These are phyloP conservation scores for Fusarium euwallaceae DNA, from an alignment of 2,329 filamentous ascomycete species.

Conservation along the genomic window DNA sequence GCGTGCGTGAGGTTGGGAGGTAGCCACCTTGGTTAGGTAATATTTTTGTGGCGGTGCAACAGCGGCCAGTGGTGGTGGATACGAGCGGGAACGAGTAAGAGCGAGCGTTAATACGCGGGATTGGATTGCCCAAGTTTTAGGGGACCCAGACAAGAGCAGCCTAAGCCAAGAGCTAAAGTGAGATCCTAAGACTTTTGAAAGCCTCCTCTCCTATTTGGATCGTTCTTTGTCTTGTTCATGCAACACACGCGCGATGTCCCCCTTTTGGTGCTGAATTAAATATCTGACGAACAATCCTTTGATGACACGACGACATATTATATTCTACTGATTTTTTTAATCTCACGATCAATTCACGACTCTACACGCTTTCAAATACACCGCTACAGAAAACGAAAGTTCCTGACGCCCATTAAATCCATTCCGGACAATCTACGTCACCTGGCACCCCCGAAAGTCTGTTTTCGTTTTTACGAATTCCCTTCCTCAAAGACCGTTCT, in stretches of 20 bases:
- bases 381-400: neutral
- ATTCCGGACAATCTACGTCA: constrained; percentile 25
- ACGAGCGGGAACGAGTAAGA: constrained; percentile 8
- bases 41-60: constrained; percentile 15
- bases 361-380: constrained; percentile 9
- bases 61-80: constrained; percentile 1
- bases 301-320: constrained; percentile 32
- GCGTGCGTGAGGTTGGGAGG: neutral
- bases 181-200: constrained; percentile 10
- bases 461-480: constrained; percentile 18
- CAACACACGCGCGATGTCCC: constrained; percentile 12
- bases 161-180: neutral
- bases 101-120: constrained; percentile 29
- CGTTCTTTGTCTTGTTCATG: constrained; percentile 22
- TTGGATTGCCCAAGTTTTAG: neutral
- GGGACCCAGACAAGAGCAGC: neutral
- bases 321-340: constrained; percentile 24
- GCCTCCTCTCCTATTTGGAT: constrained; percentile 37
- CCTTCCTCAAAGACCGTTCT: neutral
- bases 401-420: neutral
- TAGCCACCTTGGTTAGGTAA: constrained; percentile 30
- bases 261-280: constrained; percentile 41
- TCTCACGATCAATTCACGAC: constrained; percentile 34
- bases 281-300: constrained; percentile 31
- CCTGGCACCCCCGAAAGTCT: constrained; percentile 13